Conservation (phyloP, 441 rosid species). For the Gossypium davidsonii region DNA sequence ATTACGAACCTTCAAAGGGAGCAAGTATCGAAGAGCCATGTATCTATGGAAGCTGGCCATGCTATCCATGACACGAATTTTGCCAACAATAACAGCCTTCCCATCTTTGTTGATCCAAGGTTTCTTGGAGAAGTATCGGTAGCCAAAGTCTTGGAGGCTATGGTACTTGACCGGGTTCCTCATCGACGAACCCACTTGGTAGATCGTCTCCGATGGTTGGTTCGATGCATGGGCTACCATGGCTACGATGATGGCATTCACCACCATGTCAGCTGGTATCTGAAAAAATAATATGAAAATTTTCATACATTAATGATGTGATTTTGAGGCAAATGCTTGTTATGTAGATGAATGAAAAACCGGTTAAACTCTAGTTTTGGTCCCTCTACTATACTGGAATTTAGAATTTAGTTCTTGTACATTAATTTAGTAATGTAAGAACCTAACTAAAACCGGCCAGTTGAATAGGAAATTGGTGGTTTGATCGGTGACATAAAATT, state of each 20-base stretch:
- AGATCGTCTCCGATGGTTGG: not conserved
- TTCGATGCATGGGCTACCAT: not conserved
- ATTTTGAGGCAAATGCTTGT: no score
- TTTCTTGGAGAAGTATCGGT: constrained; percentile 47
- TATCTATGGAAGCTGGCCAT: constrained; percentile 68
- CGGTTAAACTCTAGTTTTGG: no score
- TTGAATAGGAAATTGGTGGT: no score
- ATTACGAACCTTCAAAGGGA: constrained; percentile 48
- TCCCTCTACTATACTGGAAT: no score
- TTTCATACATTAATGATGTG: no score
- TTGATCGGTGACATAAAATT: no score
- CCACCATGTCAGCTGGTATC: constrained; percentile 17
- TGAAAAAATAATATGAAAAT: not conserved
- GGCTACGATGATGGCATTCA: constrained; percentile 9
- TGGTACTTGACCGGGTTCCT: constrained; percentile 31
- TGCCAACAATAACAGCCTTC: constrained; percentile 58
- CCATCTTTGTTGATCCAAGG: constrained; percentile 86
- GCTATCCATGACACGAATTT: constrained; percentile 36
- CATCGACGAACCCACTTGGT: constrained; percentile 13
- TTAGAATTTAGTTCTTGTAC: no score
- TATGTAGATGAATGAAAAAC: no score
- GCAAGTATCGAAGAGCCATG: constrained; percentile 59
- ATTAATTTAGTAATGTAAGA: no score
- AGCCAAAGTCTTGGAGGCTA: constrained; percentile 42
- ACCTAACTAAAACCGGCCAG: no score